Evolutionary conservation across 805 yeast genomes (phyloP), one percentile per base, ranked within the genome.

Genomic region (Yamadazyma scolyti): DNA sequence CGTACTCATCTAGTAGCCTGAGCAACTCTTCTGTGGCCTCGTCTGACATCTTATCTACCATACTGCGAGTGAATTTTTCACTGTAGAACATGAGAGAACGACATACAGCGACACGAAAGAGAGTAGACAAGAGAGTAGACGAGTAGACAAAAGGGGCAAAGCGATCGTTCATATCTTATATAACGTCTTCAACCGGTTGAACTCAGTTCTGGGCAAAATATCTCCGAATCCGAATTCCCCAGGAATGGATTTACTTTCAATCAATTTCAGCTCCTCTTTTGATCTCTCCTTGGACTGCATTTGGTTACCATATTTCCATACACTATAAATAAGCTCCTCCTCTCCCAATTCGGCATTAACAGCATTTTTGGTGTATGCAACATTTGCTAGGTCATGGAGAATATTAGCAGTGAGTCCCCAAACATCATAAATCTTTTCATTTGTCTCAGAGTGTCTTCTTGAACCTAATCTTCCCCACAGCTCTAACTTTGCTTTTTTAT

Each of bases 401-500:
- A 83, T 82, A 48, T 81, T 82, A 2, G 89, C 90, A 0, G 93
- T 83, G 21, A 83, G 57, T 1, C 94, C 94, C 94, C 93, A 83
- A 4, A 84, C 79, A 47, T 82, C 83, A 47, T 82, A 75, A 22
- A 78, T 69, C 33, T 69, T 65, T 25, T 58, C 61, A 52, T 75
- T 48, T 43, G 70, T 52, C 14, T 40, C 49, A 9, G 59, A 48
- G 34, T 63, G 58, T 14, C 65, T 39, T 28, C 70, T 45, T 7
- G 65, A 48, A 2, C 72, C 72, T 27, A 53, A 39, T 29, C 58
- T 48, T 10, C 72, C 72, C 71, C 71, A 65, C 9, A 25, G 31
- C 4, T 44, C 31, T 16, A 60, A 36, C 15, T 57, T 37, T 9
- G 36, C 36, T 25, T 36, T 33, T 22, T 24, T 17, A 8, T 19